Conservation (phyloP, 1,284 basidiomycete species). For the Moesziomyces parantarcticus region DNA sequence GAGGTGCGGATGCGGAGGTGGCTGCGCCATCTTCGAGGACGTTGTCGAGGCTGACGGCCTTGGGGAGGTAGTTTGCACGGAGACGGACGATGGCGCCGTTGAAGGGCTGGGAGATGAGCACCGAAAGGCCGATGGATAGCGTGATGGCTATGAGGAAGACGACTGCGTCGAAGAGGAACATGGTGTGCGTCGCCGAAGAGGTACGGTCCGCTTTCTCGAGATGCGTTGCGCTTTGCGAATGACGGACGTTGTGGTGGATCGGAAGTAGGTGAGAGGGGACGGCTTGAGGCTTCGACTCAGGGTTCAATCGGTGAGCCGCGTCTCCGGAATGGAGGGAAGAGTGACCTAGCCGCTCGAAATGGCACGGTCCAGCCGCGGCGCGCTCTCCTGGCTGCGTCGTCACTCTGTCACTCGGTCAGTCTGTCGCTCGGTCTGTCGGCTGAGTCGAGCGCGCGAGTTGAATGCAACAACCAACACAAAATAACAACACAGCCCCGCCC, state of each 20-base stretch:
- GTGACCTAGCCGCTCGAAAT: background rate
- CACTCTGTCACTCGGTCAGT: background rate
- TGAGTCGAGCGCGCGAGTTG: background rate
- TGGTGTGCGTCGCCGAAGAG: background rate
- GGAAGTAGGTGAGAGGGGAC: background rate
- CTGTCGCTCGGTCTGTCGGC: background rate
- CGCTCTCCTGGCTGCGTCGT: too few species aligned
- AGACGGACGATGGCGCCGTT: slow-evolving; percentile 61
- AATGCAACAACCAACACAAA: slow-evolving; percentile 2
- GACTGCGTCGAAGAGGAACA: slow-evolving; percentile 43
- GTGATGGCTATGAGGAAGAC: slow-evolving; percentile 49
- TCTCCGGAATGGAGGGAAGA: too few species aligned
- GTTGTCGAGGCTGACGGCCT: slow-evolving; percentile 63
- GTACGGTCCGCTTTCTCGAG: too few species aligned
- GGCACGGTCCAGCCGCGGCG: slow-evolving; percentile 7
- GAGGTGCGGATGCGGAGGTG: slow-evolving; percentile 19
- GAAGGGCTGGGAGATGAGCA: slow-evolving; percentile 62
- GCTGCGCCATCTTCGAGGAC: slow-evolving; percentile 61
- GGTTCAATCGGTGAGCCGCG: too few species aligned
- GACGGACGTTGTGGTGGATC: background rate
- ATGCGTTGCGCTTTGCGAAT: too few species aligned
- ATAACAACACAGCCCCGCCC: too few species aligned
- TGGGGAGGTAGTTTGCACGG: slow-evolving; percentile 66
- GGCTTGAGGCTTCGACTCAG: background rate
- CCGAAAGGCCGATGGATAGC: slow-evolving; percentile 49